Conservation (phyloP, 371 early-diverging fungal genomes). For the Mortierella sp. region DNA sequence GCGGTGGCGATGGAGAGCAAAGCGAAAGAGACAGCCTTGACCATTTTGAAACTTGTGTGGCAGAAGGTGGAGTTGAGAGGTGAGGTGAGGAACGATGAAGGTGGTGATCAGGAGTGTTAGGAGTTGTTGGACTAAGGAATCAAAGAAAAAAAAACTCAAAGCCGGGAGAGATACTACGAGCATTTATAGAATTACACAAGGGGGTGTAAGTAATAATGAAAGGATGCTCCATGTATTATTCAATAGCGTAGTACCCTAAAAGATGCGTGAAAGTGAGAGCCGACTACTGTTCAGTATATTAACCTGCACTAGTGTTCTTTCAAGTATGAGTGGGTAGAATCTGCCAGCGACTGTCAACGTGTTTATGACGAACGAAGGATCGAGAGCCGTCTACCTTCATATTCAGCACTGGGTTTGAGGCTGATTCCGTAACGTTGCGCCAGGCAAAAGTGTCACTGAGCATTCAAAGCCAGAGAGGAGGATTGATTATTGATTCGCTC, state of each 20-base stretch:
- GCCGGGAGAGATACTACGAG: not conserved
- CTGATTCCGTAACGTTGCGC: not conserved
- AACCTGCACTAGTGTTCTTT: not conserved
- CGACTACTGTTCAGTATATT: not conserved
- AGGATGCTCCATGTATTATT: too few species aligned
- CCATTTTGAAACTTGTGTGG: slow-evolving; percentile 26
- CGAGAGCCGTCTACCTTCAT: not conserved
- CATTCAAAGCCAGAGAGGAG: slow-evolving; percentile 7
- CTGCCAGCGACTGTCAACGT: not conserved
- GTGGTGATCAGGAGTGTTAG: slow-evolving; percentile 18
- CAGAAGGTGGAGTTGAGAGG: not conserved
- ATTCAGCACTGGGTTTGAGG: not conserved
- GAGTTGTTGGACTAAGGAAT: slow-evolving; percentile 56
- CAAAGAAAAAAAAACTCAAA: slow-evolving; percentile 20
- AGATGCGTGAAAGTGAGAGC: too few species aligned
- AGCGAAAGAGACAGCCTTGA: slow-evolving; percentile 47
- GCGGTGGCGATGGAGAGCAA: slow-evolving; percentile 48
- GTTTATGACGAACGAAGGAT: not conserved
- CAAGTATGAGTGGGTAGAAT: not conserved
- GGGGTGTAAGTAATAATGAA: too few species aligned
- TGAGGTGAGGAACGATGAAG: not conserved
- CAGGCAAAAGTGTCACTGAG: not conserved
- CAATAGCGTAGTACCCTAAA: too few species aligned
- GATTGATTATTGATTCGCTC: slow-evolving; percentile 11
- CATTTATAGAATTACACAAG: slow-evolving; percentile 13